A percentile compares a stretch with the other conserved stretches of the same genome.
Conservation (phyloP, 176 grass and related monocot genomes). For the Neostapfia colusana region DNA sequence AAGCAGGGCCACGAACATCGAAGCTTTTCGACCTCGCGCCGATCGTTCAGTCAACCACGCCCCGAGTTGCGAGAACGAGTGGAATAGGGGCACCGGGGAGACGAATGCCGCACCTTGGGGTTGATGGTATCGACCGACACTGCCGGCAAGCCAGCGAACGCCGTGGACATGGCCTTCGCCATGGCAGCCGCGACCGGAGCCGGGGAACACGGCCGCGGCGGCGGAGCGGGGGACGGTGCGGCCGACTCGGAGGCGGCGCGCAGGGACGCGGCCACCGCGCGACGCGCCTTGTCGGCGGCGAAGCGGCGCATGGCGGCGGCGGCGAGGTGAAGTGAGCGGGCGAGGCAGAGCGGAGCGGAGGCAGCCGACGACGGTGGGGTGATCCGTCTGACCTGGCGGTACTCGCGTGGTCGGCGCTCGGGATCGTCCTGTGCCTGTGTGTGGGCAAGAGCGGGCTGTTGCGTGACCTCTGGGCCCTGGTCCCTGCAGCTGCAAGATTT, state of each 20-base stretch:
- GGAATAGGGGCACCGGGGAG: neutral
- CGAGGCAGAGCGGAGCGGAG: neutral
- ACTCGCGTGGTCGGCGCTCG: no score
- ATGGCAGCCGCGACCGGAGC: slow-evolving; percentile 31
- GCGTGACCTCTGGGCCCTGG: no score
- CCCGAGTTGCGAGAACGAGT: neutral
- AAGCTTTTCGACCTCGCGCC: neutral
- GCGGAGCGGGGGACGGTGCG: slow-evolving; percentile 8
- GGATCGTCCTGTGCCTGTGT: no score
- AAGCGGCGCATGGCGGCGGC: slow-evolving; percentile 61
- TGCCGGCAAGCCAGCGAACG: slow-evolving; percentile 25
- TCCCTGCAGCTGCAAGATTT: no score
- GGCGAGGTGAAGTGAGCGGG: neutral
- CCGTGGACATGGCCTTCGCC: slow-evolving; percentile 47
- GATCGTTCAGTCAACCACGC: neutral
- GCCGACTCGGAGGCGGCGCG: slow-evolving; percentile 43
- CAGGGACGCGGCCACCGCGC: slow-evolving; percentile 44
- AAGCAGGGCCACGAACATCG: neutral
- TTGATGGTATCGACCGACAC: slow-evolving; percentile 67
- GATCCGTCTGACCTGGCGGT: no score
- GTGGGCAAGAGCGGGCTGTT: no score
- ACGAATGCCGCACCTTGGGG: slow-evolving; percentile 48
- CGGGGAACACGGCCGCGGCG: neutral
- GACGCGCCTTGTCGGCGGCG: slow-evolving; percentile 52
- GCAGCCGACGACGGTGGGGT: no score